Evolutionary conservation across 2,329 filamentous ascomycete species (phyloP), one percentile per base, ranked within the genome.

Genomic region (Penicillium vulpinum): DNA sequence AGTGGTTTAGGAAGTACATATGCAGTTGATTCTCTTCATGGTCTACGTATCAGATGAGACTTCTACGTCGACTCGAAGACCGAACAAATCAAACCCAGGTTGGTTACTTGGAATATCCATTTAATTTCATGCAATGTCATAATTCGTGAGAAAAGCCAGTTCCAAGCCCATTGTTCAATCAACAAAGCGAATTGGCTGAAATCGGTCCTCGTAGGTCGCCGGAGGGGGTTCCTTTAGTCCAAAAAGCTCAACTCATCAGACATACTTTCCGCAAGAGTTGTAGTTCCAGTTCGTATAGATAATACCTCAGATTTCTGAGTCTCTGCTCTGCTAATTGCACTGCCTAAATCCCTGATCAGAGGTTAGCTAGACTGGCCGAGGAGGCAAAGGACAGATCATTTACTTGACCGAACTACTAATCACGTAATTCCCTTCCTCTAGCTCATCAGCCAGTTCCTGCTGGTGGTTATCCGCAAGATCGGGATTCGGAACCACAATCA

Each of bases 401-500:
- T 81, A 91, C 88, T 83, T 80, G 40, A 91, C 76, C 51, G 81
- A 78, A 11, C 88, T 89, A 65, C 87, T 82, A n/a, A 92, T 81
- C 3, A 91, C 85, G 75, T 95, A 96, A 24, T 88, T 88, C 63
- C 91, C 85, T 24, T 80, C 77, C 31, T 88, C 84, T 55, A 97
- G 82, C 63, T 90, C 87, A 48, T 86, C 80, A 0, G 93, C 93
- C 53, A 99, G 83, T 73, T 97, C 91, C 21, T 86, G 83, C 75
- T 99, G 94, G 71, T 99, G 94, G 67, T 99, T 93, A 69, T 95
- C 87, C 66, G 96, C 83, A 0, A 99, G 83, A 7, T 81, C 80
- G 2, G 86, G 82, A 72, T 99, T 99, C 2, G 93, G 90, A 2
- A 99, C 92, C 0, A 96, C 91, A 48, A 99, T 83, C n/a, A 97